These are phyloP conservation scores for Cercophora newfieldiana DNA, from an alignment of 495 filamentous ascomycete species.

Conservation along the genomic window DNA sequence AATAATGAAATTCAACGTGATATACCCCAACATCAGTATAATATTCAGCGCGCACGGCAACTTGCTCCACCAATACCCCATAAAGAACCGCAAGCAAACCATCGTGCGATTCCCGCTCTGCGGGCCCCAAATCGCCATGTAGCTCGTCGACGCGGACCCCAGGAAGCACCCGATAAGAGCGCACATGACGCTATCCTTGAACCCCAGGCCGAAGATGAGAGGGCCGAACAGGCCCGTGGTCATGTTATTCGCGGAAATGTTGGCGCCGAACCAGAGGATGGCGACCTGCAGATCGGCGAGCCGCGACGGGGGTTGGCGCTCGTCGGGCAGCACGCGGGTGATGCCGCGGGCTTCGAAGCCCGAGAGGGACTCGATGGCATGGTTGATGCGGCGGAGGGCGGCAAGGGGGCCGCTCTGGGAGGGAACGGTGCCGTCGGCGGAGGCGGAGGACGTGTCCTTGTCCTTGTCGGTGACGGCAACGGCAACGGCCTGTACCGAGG, in stretches of 20 bases:
- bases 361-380: slow-evolving; percentile 40
- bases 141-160: slow-evolving; percentile 62
- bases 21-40: slow-evolving; percentile 70
- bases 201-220: slow-evolving; percentile 66
- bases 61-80: slow-evolving; percentile 81
- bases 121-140: slow-evolving; percentile 74
- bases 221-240: slow-evolving; percentile 73
- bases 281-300: slow-evolving; percentile 65
- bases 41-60: slow-evolving; percentile 70
- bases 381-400: slow-evolving; percentile 22
- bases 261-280: slow-evolving; percentile 73
- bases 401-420: not conserved
- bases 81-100: slow-evolving; percentile 58
- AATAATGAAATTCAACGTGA: slow-evolving; percentile 68
- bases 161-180: slow-evolving; percentile 62
- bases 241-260: slow-evolving; percentile 74
- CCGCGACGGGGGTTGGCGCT: slow-evolving; percentile 59
- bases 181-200: slow-evolving; percentile 64
- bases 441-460: not conserved
- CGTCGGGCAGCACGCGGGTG: slow-evolving; percentile 61
- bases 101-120: slow-evolving; percentile 69
- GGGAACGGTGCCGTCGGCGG: slow-evolving; percentile 1
- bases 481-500: not conserved
- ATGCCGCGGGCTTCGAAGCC: slow-evolving; percentile 69
- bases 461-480: not conserved